Conservation (phyloP, 176 grass and related monocot genomes). For the Phyllostachys edulis region DNA sequence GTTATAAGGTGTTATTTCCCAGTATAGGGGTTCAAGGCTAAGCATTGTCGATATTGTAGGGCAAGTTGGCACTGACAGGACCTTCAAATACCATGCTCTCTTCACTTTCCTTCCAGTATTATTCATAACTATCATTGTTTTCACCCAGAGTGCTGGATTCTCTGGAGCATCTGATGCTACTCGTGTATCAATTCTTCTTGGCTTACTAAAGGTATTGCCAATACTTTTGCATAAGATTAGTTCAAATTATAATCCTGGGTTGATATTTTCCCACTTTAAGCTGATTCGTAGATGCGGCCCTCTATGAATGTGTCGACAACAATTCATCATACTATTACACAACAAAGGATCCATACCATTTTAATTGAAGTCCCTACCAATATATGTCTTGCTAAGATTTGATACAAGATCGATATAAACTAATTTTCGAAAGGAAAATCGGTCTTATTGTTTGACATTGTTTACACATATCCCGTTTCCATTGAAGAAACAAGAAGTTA, state of each 20-base stretch:
- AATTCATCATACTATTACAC: background rate
- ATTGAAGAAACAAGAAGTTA: background rate
- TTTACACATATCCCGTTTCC: background rate
- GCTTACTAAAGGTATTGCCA: conserved; percentile 71
- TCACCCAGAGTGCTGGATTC: conserved; percentile 85
- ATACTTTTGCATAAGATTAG: background rate
- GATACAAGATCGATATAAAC: background rate
- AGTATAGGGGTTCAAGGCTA: background rate
- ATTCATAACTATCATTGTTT: conserved; percentile 16
- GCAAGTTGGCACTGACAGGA: background rate
- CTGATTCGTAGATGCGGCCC: background rate
- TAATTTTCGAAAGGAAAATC: background rate
- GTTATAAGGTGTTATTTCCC: background rate
- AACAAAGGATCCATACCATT: background rate
- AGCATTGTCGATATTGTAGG: background rate
- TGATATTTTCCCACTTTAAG: conserved; percentile 8
- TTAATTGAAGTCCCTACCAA: background rate
- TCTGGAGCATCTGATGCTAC: conserved; percentile 93
- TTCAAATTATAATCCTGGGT: background rate
- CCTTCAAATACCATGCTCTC: background rate
- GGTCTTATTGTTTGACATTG: background rate
- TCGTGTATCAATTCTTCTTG: conserved; percentile 94
- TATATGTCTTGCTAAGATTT: conserved; percentile 8
- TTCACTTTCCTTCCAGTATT: background rate
- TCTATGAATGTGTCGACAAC: background rate